Evolutionary conservation across 805 yeast genomes (phyloP).

Genomic region (Debaryomyces prosopidis): DNA sequence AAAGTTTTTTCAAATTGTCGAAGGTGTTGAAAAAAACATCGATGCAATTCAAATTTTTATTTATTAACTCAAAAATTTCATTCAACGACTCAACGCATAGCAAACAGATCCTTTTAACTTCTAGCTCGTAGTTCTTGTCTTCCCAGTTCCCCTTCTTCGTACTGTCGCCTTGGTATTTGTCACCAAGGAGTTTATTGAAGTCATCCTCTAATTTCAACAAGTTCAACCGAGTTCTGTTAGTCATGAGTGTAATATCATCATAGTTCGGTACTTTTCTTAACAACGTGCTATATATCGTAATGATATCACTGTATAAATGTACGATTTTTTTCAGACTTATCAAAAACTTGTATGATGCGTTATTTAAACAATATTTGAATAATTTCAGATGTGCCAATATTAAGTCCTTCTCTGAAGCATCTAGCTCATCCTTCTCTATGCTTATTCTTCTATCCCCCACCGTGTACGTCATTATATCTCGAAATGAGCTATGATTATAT

Average conservation of each 20-base stretch:
- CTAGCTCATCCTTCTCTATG: constrained; percentile 17
- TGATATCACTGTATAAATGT: constrained; percentile 37
- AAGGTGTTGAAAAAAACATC: constrained; percentile 39
- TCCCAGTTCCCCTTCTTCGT: constrained; percentile 23
- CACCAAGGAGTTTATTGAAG: constrained; percentile 29
- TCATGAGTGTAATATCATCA: constrained; percentile 40
- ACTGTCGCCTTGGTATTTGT: constrained; percentile 7
- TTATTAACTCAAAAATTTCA: constrained; percentile 16
- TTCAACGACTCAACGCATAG: constrained; percentile 16
- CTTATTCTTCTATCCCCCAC: constrained; percentile 34
- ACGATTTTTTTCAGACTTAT: constrained; percentile 30
- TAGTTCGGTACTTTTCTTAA: constrained; percentile 39
- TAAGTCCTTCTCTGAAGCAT: constrained; percentile 25
- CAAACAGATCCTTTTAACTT: constrained; percentile 19
- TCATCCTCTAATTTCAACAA: constrained; percentile 31
- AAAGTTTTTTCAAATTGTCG: constrained; percentile 37
- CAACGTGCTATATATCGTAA: constrained; percentile 40
- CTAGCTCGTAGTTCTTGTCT: constrained; percentile 22
- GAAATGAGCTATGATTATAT: neutral
- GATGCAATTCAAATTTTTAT: constrained; percentile 32
- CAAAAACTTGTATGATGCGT: constrained; percentile 25
- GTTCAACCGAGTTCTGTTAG: constrained; percentile 18
- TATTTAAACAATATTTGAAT: constrained; percentile 35
- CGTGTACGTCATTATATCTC: constrained; percentile 34
- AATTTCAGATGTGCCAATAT: constrained; percentile 27